Evolutionary conservation across 177 flowering plant species (phyloP).

Genomic region (Tripterygium wilfordii): DNA sequence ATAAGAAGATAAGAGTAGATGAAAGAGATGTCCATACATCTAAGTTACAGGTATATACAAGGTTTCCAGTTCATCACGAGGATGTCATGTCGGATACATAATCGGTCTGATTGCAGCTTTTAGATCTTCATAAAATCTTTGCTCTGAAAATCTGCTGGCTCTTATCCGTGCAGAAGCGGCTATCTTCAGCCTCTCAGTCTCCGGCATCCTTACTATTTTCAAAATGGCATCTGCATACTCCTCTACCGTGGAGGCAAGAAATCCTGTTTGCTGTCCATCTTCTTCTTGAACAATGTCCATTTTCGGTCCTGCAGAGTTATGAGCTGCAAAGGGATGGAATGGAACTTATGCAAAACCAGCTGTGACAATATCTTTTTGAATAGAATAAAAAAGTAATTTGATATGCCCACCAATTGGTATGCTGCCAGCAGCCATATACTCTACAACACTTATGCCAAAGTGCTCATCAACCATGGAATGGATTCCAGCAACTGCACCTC

Average conservation of each 20-base stretch:
- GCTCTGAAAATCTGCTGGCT: slow-evolving; percentile 70
- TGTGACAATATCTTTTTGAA: no score
- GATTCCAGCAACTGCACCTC: slow-evolving; percentile 76
- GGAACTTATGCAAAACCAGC: no score
- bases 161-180: slow-evolving; percentile 79
- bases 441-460: slow-evolving; percentile 89
- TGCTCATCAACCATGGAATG: slow-evolving; percentile 96
- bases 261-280: slow-evolving; percentile 75
- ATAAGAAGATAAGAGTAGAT: no score
- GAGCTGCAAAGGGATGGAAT: no score
- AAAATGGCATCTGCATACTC: slow-evolving; percentile 87
- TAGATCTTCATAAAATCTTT: slow-evolving; percentile 73
- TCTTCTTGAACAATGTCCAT: slow-evolving; percentile 88
- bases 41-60: no score
- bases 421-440: slow-evolving; percentile 98
- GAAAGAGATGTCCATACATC: no score
- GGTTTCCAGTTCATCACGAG: no score
- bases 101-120: slow-evolving; percentile 64
- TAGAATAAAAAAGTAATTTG: no score
- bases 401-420: slow-evolving; percentile 92
- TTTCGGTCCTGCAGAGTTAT: slow-evolving; percentile 88
- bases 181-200: slow-evolving; percentile 55
- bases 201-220: slow-evolving; percentile 57
- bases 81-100: no score
- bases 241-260: slow-evolving; percentile 58